Evolutionary conservation across 2,329 filamentous ascomycete genomes (phyloP).

Genomic region (Nemania sp.): DNA sequence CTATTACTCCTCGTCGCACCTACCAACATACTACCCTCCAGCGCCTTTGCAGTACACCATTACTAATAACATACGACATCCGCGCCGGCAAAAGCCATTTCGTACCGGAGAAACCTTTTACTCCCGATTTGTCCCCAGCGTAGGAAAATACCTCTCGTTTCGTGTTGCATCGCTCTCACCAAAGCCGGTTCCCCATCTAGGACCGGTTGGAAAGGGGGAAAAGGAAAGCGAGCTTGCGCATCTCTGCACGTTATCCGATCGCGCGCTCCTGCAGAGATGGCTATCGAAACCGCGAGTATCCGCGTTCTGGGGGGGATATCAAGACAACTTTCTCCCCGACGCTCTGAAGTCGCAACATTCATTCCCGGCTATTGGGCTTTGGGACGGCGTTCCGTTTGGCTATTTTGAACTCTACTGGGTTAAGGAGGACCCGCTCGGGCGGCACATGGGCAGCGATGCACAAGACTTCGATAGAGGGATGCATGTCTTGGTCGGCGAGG

Average conservation of each 20-base stretch:
- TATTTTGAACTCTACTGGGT: slow-evolving; percentile 99
- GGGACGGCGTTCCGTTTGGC: slow-evolving; percentile 94
- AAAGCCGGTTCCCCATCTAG: slow-evolving; percentile 72
- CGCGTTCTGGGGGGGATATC: slow-evolving; percentile 82
- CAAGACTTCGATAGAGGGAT: slow-evolving; percentile 89
- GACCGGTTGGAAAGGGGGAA: slow-evolving; percentile 62
- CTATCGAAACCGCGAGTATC: slow-evolving; percentile 87
- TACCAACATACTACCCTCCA: slow-evolving; percentile 92
- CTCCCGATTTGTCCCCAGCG: slow-evolving; percentile 83
- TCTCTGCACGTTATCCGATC: slow-evolving; percentile 63
- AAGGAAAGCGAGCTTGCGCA: slow-evolving; percentile 53
- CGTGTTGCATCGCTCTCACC: slow-evolving; percentile 80
- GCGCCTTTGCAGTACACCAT: slow-evolving; percentile 83
- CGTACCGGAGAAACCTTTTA: slow-evolving; percentile 94
- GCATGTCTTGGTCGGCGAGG: slow-evolving; percentile 90
- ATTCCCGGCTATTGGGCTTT: slow-evolving; percentile 92
- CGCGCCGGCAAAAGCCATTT: slow-evolving; percentile 86
- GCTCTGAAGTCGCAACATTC: slow-evolving; percentile 77
- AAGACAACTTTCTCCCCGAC: slow-evolving; percentile 73
- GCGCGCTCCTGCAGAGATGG: slow-evolving; percentile 80
- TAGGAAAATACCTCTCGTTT: slow-evolving; percentile 88
- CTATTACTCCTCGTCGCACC: slow-evolving; percentile 83
- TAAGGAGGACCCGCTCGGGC: slow-evolving; percentile 86
- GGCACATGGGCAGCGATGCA: slow-evolving; percentile 72
- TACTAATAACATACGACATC: slow-evolving; percentile 84